Conservation (phyloP, 208 protist genomes). For the Crithidia bombi region DNA sequence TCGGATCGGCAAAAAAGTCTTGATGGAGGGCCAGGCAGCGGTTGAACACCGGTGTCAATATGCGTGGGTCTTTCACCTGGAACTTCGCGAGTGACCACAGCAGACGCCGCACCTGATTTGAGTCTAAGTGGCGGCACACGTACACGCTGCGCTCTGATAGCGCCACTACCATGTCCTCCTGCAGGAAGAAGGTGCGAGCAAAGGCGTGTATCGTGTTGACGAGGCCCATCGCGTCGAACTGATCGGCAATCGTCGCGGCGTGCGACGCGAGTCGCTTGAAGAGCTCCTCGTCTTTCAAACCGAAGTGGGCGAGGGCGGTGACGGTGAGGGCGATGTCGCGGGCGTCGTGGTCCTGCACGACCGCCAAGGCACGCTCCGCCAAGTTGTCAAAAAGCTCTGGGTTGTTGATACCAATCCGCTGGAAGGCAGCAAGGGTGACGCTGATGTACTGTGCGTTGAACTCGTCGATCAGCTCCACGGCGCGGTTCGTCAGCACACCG, state of each 20-base stretch:
- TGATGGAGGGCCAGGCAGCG: conserved; percentile 87
- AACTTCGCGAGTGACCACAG: conserved; percentile 92
- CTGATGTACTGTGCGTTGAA: conserved; percentile 93
- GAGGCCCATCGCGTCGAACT: conserved; percentile 80
- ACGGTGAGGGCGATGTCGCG: conserved; percentile 83
- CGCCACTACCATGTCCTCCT: conserved; percentile 89
- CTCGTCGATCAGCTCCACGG: conserved; percentile 92
- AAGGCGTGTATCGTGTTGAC: conserved; percentile 92
- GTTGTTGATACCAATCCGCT: conserved; percentile 93
- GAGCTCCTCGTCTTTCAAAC: conserved; percentile 91
- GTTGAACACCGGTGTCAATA: conserved; percentile 87
- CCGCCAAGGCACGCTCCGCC: conserved; percentile 87
- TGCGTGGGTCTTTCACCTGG: conserved; percentile 80
- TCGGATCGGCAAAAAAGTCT: conserved; percentile 91
- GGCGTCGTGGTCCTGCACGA: conserved; percentile 91
- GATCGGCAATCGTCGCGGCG: conserved; percentile 84
- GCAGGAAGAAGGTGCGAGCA: conserved; percentile 87
- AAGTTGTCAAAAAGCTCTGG: conserved; percentile 93
- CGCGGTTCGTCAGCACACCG: conserved; percentile 92
- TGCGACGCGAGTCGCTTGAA: conserved; percentile 90
- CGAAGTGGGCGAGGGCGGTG: conserved; percentile 91
- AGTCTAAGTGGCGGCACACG: conserved; percentile 83
- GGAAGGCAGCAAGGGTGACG: conserved; percentile 87
- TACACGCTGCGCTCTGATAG: conserved; percentile 88
- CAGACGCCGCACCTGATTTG: conserved; percentile 76